Conservation (phyloP, 805 yeast genomes). For the Lachancea meyersii region DNA sequence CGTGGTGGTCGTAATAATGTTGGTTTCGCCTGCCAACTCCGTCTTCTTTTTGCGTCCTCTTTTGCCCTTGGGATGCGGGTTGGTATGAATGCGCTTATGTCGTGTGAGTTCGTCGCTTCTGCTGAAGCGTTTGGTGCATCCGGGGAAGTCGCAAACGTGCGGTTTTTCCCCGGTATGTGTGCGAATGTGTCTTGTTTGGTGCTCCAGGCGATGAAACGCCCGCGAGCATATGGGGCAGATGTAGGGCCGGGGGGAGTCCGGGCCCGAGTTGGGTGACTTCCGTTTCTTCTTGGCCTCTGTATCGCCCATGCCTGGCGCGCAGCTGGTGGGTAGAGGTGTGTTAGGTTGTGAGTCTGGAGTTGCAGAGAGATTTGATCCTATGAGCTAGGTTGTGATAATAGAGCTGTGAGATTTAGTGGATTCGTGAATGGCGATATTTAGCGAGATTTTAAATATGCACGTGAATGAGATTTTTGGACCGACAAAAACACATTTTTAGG, state of each 20-base stretch:
- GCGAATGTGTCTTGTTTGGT: constrained; percentile 71
- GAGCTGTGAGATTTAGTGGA: too few relatives aligned
- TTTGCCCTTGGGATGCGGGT: constrained; percentile 62
- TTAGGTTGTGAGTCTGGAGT: neutral
- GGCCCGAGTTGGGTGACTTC: constrained; percentile 13
- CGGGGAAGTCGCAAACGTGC: constrained; percentile 66
- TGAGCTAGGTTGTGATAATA: too few relatives aligned
- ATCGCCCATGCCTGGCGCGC: constrained; percentile 7
- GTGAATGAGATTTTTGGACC: too few relatives aligned
- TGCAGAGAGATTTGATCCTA: too few relatives aligned
- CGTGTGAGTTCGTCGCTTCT: constrained; percentile 71
- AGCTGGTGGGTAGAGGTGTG: neutral
- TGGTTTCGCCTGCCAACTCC: constrained; percentile 2
- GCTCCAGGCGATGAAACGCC: constrained; percentile 71
- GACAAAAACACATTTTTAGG: too few relatives aligned
- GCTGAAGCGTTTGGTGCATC: constrained; percentile 61
- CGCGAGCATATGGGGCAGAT: constrained; percentile 69
- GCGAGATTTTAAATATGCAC: too few relatives aligned
- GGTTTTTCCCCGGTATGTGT: constrained; percentile 83
- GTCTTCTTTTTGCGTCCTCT: constrained; percentile 39
- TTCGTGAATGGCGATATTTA: too few relatives aligned
- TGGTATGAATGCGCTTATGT: constrained; percentile 65
- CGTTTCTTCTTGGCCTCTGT: constrained; percentile 10
- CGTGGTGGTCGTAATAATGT: neutral
- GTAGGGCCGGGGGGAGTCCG: constrained; percentile 48